Evolutionary conservation across 2,329 filamentous ascomycete species (phyloP).

Genomic region (Juglanconis juglandina): DNA sequence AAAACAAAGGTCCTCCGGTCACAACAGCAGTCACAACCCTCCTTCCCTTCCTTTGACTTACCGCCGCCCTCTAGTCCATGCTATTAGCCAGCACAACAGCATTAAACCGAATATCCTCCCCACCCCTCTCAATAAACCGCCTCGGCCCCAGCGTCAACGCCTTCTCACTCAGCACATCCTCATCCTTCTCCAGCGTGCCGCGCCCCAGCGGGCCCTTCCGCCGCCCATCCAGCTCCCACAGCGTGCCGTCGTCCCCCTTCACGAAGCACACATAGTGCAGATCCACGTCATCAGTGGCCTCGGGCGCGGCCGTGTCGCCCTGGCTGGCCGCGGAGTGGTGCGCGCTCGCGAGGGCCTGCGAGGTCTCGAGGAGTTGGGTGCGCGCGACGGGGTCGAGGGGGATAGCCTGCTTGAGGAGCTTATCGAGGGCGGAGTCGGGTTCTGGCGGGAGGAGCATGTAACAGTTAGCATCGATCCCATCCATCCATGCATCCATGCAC

Average conservation of each 20-base stretch:
- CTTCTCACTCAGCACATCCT: constrained; percentile 72
- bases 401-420: constrained; percentile 66
- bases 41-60: neutral
- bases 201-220: constrained; percentile 54
- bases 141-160: constrained; percentile 68
- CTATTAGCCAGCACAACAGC: constrained; percentile 54
- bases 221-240: constrained; percentile 61
- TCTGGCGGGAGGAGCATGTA: constrained; percentile 28
- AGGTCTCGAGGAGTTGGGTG: constrained; percentile 73
- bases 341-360: constrained; percentile 69
- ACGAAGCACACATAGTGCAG: constrained; percentile 96
- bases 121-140: constrained; percentile 54
- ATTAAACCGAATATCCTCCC: constrained; percentile 56
- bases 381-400: constrained; percentile 64
- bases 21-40: neutral
- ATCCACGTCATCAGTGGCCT: constrained; percentile 78
- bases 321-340: constrained; percentile 72
- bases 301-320: constrained; percentile 76
- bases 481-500: neutral
- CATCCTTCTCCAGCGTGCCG: constrained; percentile 53
- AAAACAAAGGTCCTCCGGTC: neutral
- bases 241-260: constrained; percentile 62
- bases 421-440: constrained; percentile 54
- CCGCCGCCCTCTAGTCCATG: constrained; percentile 36
- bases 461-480: neutral